Percentiles rank a stretch among this genome's conserved stretches.
Conservation (phyloP, 192 early-diverging fungal species). For the Coemansia sp. region DNA sequence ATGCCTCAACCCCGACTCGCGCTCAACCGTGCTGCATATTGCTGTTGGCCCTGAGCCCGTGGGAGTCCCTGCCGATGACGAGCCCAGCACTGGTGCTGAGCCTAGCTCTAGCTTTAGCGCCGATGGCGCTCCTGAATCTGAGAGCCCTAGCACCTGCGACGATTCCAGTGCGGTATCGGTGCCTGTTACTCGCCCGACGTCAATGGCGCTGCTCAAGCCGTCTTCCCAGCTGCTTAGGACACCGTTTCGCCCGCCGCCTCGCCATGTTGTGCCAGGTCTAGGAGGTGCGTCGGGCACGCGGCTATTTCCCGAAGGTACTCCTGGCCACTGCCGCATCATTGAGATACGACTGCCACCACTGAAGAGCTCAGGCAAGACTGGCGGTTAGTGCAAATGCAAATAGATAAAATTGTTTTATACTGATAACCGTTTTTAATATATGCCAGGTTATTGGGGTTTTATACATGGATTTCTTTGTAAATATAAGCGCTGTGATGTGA, state of each 20-base stretch:
- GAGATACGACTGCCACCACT: conserved; percentile 46
- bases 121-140: background rate
- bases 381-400: background rate
- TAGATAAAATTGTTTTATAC: background rate
- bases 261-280: conserved; percentile 34
- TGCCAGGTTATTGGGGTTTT: too few relatives aligned
- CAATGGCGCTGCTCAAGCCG: conserved; percentile 21
- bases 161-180: background rate
- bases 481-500: too few relatives aligned
- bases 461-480: too few relatives aligned
- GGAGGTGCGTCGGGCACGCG: conserved; percentile 28
- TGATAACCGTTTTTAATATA: too few relatives aligned
- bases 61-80: conserved; percentile 17
- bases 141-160: background rate
- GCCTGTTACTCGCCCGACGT: conserved; percentile 11
- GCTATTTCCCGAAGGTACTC: conserved; percentile 35
- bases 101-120: conserved; percentile 1
- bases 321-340: conserved; percentile 39
- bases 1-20: conserved; percentile 50
- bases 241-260: background rate
- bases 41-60: conserved; percentile 35
- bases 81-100: background rate
- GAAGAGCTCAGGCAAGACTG: conserved; percentile 17
- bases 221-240: background rate
- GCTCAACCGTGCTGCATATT: conserved; percentile 34